Evolutionary conservation across 2,329 filamentous ascomycete species (phyloP).

Genomic region (Fusarium mundagurra): DNA sequence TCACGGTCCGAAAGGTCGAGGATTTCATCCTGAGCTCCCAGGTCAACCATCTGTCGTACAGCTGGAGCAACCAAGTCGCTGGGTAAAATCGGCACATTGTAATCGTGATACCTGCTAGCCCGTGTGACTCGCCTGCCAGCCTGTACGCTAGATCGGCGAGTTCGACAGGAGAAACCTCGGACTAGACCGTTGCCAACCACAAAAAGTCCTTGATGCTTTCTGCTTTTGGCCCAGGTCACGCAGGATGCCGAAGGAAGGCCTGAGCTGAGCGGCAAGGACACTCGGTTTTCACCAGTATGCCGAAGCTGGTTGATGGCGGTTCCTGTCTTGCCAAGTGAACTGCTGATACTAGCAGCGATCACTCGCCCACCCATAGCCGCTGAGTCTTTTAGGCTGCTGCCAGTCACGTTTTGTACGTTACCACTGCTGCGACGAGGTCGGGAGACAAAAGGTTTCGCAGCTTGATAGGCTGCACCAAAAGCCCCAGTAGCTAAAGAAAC

Average conservation of each 20-base stretch:
- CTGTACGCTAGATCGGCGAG: slow-evolving; percentile 63
- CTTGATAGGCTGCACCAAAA: slow-evolving; percentile 75
- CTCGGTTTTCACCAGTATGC: slow-evolving; percentile 79
- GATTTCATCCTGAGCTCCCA: slow-evolving; percentile 63
- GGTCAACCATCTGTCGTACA: slow-evolving; percentile 62
- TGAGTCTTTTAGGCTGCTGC: slow-evolving; percentile 63
- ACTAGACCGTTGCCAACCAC: slow-evolving; percentile 73
- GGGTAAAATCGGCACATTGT: slow-evolving; percentile 71
- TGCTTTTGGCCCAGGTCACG: slow-evolving; percentile 72
- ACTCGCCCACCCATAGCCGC: slow-evolving; percentile 77
- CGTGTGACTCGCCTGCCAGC: slow-evolving; percentile 63
- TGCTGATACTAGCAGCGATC: slow-evolving; percentile 77
- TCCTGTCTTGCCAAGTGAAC: slow-evolving; percentile 78
- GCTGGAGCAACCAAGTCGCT: slow-evolving; percentile 67
- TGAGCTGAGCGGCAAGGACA: slow-evolving; percentile 71
- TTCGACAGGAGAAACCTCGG: slow-evolving; percentile 70
- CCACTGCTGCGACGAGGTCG: slow-evolving; percentile 63
- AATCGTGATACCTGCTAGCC: slow-evolving; percentile 70
- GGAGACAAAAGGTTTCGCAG: slow-evolving; percentile 68
- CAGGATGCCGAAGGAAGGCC: slow-evolving; percentile 66
- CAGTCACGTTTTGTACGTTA: slow-evolving; percentile 48
- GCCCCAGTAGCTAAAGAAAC: slow-evolving; percentile 77
- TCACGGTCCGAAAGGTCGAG: slow-evolving; percentile 63
- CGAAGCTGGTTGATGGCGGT: slow-evolving; percentile 75
- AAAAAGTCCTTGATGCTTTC: slow-evolving; percentile 69